Percentiles rank a stretch among this genome's conserved stretches.
Conservation (phyloP, 352 stramenopile genomes). For the Phytophthora citrophthora region DNA sequence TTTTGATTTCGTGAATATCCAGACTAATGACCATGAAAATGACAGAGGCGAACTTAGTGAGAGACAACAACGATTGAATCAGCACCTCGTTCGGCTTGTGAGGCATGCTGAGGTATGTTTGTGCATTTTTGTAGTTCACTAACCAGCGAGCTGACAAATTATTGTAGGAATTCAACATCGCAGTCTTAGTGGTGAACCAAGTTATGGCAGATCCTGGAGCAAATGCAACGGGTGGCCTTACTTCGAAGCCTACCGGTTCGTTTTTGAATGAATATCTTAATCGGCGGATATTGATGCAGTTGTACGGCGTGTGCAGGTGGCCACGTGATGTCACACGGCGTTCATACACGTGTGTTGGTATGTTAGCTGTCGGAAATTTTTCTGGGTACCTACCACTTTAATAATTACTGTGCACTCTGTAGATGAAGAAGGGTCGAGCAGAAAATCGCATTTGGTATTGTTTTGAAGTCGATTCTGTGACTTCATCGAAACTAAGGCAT, state of each 20-base stretch:
- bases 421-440: constrained; percentile 92
- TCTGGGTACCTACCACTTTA: not conserved
- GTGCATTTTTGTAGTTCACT: not conserved
- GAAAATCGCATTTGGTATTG: constrained; percentile 88
- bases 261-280: not conserved
- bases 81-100: constrained; percentile 88
- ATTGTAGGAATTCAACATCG: constrained; percentile 93
- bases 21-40: not conserved
- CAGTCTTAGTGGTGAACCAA: constrained; percentile 93
- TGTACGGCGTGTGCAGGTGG: constrained; percentile 44
- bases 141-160: not conserved
- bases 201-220: constrained; percentile 89
- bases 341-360: constrained; percentile 95
- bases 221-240: constrained; percentile 83
- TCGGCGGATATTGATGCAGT: constrained; percentile 10
- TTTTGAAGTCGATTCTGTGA: not conserved
- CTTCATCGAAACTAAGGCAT: constrained; percentile 9
- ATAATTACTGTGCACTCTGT: not conserved
- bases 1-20: not conserved
- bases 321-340: constrained; percentile 97
- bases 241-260: constrained; percentile 86
- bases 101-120: constrained; percentile 70
- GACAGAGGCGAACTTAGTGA: constrained; percentile 60
- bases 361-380: not conserved
- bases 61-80: constrained; percentile 91